A percentile compares a stretch with the other conserved stretches of the same genome.
Evolutionary conservation across 805 yeast species (phyloP).

Genomic region (Ascoidea rubescens): DNA sequence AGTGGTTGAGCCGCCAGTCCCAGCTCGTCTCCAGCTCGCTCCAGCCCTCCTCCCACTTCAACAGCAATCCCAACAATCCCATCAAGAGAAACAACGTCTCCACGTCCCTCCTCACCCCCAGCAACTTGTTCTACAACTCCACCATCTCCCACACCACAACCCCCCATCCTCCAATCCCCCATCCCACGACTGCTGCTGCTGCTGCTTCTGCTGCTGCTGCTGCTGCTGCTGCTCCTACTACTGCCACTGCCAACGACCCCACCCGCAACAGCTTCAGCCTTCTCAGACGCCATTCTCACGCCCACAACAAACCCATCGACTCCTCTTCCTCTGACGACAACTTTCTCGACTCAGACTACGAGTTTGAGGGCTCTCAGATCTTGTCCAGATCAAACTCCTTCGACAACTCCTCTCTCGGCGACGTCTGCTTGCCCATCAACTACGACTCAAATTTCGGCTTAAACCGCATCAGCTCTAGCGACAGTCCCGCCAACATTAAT

Average conservation of each 20-base stretch:
- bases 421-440: conserved; percentile 83
- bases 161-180: too few species aligned
- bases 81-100: not conserved
- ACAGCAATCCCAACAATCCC: not conserved
- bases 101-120: not conserved
- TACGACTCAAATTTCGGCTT: conserved; percentile 18
- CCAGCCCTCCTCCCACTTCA: not conserved
- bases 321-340: conserved; percentile 2
- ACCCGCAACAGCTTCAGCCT: too few species aligned
- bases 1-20: not conserved
- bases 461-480: conserved; percentile 8
- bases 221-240: too few species aligned
- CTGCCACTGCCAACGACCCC: too few species aligned
- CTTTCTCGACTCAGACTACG: conserved; percentile 9
- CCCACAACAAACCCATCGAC: not conserved
- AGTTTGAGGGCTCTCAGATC: conserved; percentile 11
- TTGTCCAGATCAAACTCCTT: conserved; percentile 6
- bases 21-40: not conserved
- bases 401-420: conserved; percentile 57
- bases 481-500: not conserved
- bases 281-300: not conserved
- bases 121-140: not conserved
- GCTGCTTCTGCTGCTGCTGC: too few species aligned
- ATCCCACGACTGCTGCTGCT: too few species aligned
- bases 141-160: not conserved